A percentile compares a stretch with the other conserved stretches of the same genome.
phyloP scores from a whole-genome alignment of 2,329 filamentous ascomycete species.

The Ophiosphaerella korrae region DNA sequence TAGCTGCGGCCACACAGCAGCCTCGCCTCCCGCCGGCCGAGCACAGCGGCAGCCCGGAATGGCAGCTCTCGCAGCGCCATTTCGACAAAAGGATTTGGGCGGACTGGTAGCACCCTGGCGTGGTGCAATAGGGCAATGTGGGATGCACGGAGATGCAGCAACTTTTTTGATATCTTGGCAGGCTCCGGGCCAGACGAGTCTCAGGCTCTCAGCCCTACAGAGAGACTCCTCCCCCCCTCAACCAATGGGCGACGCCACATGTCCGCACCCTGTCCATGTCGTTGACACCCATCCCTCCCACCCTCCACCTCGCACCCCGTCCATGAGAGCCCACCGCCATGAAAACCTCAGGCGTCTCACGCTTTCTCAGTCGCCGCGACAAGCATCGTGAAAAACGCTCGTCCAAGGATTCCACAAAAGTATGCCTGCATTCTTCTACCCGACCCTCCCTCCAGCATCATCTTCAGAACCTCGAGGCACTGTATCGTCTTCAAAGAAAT shows the following conservation, averaged over 20 bases:
- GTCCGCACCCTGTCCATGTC: neutral
- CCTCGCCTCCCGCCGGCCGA: slow-evolving; percentile 31
- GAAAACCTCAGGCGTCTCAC: slow-evolving; percentile 57
- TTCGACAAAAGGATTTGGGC: slow-evolving; percentile 7
- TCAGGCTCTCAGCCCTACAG: too few species aligned
- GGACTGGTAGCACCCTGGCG: neutral
- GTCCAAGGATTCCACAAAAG: slow-evolving; percentile 42
- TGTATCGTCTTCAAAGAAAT: slow-evolving; percentile 26
- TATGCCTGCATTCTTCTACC: slow-evolving; percentile 29
- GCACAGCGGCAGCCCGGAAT: slow-evolving; percentile 30
- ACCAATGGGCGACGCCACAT: slow-evolving; percentile 1
- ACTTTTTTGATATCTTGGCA: slow-evolving; percentile 20
- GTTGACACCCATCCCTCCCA: neutral
- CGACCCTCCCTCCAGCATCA: slow-evolving; percentile 10
- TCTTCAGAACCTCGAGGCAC: slow-evolving; percentile 23
- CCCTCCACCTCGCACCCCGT: slow-evolving; percentile 9
- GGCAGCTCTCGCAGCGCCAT: slow-evolving; percentile 49
- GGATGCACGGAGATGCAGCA: neutral
- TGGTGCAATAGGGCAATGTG: neutral
- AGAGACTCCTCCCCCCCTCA: neutral
- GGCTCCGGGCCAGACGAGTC: neutral
- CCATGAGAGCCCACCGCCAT: slow-evolving; percentile 43
- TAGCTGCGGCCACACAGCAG: slow-evolving; percentile 52
- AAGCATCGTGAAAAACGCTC: slow-evolving; percentile 53
- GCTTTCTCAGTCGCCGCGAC: slow-evolving; percentile 73